Base-by-base conservation (phyloP, 306 rosid species). In the Prunus davidiana region DNA sequence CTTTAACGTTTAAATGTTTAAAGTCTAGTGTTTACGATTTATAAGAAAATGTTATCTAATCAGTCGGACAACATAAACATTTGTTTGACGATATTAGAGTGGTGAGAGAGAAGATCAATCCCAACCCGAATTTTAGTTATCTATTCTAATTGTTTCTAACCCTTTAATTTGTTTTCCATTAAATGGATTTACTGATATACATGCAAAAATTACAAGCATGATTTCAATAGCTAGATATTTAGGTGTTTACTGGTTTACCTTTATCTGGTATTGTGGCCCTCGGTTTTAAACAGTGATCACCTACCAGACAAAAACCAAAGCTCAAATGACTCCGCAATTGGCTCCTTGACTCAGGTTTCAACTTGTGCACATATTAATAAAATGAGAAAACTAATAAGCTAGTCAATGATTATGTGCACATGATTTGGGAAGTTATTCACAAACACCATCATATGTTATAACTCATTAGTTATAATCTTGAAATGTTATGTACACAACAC, bases 291-390 rank as follows among this genome's bases (percentile, higher is more conserved):
- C 43, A 38, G 43, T 38, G 43, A 38, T 38, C 43, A 32, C 74
- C 57, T 30, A 52, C 52, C 54, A 70, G 20, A 52, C 12, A 43
- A 72, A 57, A 38, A 47, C 76, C 64, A 60, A 72, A 55, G 67
- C 76, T 72, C 56, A 57, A 22, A 57, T 24, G 68, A 60, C 76
- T 60, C 68, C 77, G 77, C 18, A 73, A 58, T 58, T 62, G 22
- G 58, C 77, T 60, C 77, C 77, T 11, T 28, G 1, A 45, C 57
- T 58, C 45, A 25, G 54, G 55, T 73, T 24, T 38, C 16, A 13
- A 55, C 41, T 57, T 14, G 67, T 38, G 22, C 14, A 34, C 24
- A 14, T 57, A 27, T 57, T 25, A 25, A 69, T 69, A 49, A n/a
- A 52, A 52, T 5, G 57, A 0, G 8, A 16, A 52, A 52, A 66